phyloP scores from a whole-genome alignment of 495 filamentous ascomycete genomes.

The Xylaria scruposa region DNA sequence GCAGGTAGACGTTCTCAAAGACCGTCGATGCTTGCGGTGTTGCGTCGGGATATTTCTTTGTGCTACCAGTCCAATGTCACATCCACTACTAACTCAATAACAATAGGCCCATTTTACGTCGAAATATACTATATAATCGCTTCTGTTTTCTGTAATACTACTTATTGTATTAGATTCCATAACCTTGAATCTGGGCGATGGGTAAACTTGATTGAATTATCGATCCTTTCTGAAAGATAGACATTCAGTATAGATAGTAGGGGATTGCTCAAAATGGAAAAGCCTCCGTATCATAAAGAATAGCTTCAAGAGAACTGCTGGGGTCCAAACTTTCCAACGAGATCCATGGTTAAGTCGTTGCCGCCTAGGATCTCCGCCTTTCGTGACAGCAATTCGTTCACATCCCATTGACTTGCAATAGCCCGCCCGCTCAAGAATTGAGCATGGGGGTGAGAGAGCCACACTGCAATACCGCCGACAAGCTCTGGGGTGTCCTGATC shows the following conservation, averaged over 20 bases:
- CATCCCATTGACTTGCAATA: slow-evolving; percentile 53
- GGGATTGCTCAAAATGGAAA: background rate
- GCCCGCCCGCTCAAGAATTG: slow-evolving; percentile 52
- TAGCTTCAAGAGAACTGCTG: slow-evolving; percentile 29
- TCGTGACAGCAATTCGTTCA: slow-evolving; percentile 49
- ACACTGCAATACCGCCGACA: slow-evolving; percentile 49
- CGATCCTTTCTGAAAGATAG: too few relatives aligned
- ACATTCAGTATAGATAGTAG: too few relatives aligned
- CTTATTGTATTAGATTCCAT: too few relatives aligned
- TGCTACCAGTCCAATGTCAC: background rate
- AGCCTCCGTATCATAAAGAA: background rate
- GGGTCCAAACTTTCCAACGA: slow-evolving; percentile 35
- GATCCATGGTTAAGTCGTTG: slow-evolving; percentile 39
- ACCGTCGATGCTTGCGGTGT: slow-evolving; percentile 7
- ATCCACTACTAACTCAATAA: background rate
- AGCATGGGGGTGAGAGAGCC: slow-evolving; percentile 45
- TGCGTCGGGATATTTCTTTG: background rate
- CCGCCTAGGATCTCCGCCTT: slow-evolving; percentile 50
- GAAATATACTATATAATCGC: background rate
- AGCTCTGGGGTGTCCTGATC: slow-evolving; percentile 46
- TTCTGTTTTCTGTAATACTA: too few relatives aligned
- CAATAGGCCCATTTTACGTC: background rate
- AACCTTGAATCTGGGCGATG: too few relatives aligned
- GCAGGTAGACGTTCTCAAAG: background rate
- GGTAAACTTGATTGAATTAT: too few relatives aligned